Percentiles rank a stretch among this genome's conserved stretches.
Evolutionary conservation across 768 basidiomycete species (phyloP).

Genomic region (Rhodotorula toruloides): DNA sequence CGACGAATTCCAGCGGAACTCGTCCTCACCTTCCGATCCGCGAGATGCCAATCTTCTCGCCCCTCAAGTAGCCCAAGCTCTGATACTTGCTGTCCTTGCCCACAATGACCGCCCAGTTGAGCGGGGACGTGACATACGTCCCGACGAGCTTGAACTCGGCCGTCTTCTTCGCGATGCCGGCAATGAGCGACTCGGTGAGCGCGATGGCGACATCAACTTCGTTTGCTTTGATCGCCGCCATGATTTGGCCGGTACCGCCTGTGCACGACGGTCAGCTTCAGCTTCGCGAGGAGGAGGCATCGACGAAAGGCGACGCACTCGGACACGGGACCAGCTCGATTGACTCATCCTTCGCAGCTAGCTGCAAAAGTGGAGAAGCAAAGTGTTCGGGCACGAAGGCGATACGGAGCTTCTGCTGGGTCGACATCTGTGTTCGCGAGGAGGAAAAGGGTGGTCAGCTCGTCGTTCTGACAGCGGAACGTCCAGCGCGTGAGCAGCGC

Average conservation of each 20-base stretch:
- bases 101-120: slow-evolving; percentile 80
- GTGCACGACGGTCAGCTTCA: background rate
- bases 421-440: background rate
- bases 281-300: background rate
- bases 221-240: slow-evolving; percentile 64
- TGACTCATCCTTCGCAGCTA: slow-evolving; percentile 64
- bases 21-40: slow-evolving; percentile 69
- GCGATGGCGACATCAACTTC: slow-evolving; percentile 82
- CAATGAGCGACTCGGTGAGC: slow-evolving; percentile 82
- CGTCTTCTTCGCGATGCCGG: slow-evolving; percentile 77
- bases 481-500: background rate
- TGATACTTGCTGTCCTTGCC: slow-evolving; percentile 69
- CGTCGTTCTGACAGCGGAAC: too few species aligned
- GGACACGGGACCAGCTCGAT: slow-evolving; percentile 87
- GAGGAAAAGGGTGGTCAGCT: too few species aligned
- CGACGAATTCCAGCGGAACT: background rate
- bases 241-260: slow-evolving; percentile 84
- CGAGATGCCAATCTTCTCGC: slow-evolving; percentile 81
- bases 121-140: slow-evolving; percentile 65
- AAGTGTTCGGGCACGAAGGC: slow-evolving; percentile 57
- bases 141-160: slow-evolving; percentile 84
- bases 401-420: slow-evolving; percentile 26
- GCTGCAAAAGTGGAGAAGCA: slow-evolving; percentile 84
- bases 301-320: slow-evolving; percentile 50
- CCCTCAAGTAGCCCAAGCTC: slow-evolving; percentile 66